phyloP scores from a whole-genome alignment of 345 rosid species.

The Aquilaria yunnanensis region DNA sequence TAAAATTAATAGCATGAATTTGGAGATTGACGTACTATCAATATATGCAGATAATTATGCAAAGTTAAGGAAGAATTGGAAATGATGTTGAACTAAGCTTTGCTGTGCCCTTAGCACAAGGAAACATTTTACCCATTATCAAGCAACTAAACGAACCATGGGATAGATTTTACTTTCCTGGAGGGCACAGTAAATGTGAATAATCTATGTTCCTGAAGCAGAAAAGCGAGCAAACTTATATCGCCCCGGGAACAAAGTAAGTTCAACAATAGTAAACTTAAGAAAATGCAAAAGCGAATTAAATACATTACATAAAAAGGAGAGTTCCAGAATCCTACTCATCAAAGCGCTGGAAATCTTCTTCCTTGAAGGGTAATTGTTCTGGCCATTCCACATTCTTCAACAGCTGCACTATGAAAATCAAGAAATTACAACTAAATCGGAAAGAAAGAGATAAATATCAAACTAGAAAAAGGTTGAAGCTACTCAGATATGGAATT shows the following conservation, averaged over 20 bases:
- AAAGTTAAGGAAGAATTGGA: no score
- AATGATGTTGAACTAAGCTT: no score
- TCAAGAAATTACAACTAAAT: conserved; percentile 1
- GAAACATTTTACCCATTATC: no score
- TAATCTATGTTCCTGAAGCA: neutral
- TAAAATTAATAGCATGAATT: no score
- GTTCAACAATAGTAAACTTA: neutral
- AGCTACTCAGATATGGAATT: neutral
- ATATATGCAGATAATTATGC: no score
- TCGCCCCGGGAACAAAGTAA: neutral
- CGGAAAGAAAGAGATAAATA: neutral
- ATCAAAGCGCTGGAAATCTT: conserved; percentile 84
- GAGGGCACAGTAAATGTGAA: neutral
- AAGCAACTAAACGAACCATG: no score
- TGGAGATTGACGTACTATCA: no score
- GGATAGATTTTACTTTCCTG: no score
- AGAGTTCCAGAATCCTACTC: conserved; percentile 35
- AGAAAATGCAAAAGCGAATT: neutral
- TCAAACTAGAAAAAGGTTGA: neutral
- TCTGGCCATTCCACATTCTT: conserved; percentile 83
- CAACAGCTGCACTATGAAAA: conserved; percentile 41
- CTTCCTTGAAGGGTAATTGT: conserved; percentile 79
- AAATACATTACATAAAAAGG: neutral
- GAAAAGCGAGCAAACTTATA: no score
- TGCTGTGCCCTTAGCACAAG: no score